Base-by-base conservation (phyloP, 495 filamentous ascomycete species). In the Daldinia childiae region DNA sequence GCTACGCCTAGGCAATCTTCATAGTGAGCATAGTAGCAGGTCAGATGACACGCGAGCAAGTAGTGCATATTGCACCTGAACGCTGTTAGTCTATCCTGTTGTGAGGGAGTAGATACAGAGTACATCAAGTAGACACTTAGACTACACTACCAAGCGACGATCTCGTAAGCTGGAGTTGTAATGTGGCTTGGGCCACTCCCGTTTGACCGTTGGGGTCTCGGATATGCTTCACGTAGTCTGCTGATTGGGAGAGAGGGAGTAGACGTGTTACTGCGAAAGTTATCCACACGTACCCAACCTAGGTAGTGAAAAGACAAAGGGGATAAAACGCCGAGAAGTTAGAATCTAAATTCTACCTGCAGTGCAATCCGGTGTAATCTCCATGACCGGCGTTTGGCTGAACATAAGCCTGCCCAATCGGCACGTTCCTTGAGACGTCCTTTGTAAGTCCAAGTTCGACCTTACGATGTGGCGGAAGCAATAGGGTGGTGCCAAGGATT, bases 161-260 rank as follows among this genome's bases (percentile, higher is more conserved):
- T 11, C 26, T 56, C 51, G 39, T 17, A 52, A 55, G 51, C 39
- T 64, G 63, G 62, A 66, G 63, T 66, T 27, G 63, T 56, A 69
- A 60, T 66, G 66, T 76, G 73, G 73, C 74, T 78, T 68, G 65
- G 62, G 66, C 62, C 64, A 66, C 62, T 71, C 65, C 71, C 65
- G 54, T 68, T 71, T 62, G 65, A 72, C 68, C 71, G 73, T 71
- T 71, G 24, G 62, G 64, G 59, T 64, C 65, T 70, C 67, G 55
- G 62, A 39, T 60, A 72, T 60, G 54, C 72, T 64, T 69, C 66
- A 68, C 66, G 50, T 70, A 57, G 64, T 34, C 45, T 57, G 65
- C 41, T 62, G 41, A 67, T 60, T 71, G 30, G 63, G 8, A 52
- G 14, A 34, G 36, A 58, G 55, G 24, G 45, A 34, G 54, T 41